Percentiles rank a stretch among this genome's conserved stretches.
These are phyloP conservation scores for Xylaria telfairii DNA, from an alignment of 495 filamentous ascomycete genomes.

Conservation along the genomic window DNA sequence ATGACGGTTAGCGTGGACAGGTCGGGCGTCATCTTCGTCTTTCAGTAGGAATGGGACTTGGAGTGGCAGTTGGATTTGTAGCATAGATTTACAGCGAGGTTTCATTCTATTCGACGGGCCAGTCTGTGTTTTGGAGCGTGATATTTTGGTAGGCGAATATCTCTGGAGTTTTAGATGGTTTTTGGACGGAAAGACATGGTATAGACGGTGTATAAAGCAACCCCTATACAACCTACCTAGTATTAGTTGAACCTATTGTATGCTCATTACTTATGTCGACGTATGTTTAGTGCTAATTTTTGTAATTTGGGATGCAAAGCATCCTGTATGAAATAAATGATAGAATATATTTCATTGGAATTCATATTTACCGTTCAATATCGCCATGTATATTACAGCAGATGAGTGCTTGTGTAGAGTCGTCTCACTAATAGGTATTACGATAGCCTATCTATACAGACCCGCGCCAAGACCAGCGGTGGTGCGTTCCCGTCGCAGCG, in stretches of 20 bases:
- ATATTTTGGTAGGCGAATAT: neutral
- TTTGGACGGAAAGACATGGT: neutral
- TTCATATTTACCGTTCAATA: neutral
- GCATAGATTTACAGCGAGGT: neutral
- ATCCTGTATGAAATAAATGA: neutral
- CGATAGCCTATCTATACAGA: neutral
- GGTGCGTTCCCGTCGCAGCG: neutral
- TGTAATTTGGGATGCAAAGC: neutral
- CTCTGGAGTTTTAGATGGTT: slow-evolving; percentile 14
- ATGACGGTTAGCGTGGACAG: slow-evolving; percentile 93
- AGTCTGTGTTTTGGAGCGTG: neutral
- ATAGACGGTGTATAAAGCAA: neutral
- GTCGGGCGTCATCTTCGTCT: slow-evolving; percentile 91
- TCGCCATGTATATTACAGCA: neutral
- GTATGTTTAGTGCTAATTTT: neutral
- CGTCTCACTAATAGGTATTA: neutral
- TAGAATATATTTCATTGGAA: neutral
- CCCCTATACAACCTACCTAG: no score
- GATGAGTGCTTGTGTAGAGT: neutral
- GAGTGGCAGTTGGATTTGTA: neutral
- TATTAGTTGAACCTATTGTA: no score
- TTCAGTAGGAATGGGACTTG: slow-evolving; percentile 50
- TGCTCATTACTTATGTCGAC: neutral
- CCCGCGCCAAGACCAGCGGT: neutral
- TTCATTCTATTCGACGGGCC: neutral